Evolutionary conservation across 768 basidiomycete species (phyloP).

Genomic region (Tylopilus sp.): DNA sequence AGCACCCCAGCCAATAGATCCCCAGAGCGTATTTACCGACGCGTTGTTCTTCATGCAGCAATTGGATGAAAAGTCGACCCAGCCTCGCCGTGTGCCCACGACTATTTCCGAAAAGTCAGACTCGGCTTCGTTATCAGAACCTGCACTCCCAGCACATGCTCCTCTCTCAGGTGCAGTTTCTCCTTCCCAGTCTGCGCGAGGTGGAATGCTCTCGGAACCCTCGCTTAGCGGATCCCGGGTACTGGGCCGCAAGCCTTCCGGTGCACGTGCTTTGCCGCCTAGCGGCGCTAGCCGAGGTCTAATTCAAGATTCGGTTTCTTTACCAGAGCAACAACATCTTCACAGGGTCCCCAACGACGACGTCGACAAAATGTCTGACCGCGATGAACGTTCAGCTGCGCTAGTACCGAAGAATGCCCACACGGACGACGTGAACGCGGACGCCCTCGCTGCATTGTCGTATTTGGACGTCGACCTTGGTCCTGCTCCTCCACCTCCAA

Average conservation of each 20-base stretch:
- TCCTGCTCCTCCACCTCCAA: constrained; percentile 17
- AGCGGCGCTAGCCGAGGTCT: constrained; percentile 34
- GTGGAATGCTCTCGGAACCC: constrained; percentile 29
- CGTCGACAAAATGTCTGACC: constrained; percentile 34
- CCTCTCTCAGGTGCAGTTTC: constrained; percentile 24
- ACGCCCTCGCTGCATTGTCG: constrained; percentile 75
- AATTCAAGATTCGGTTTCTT: constrained; percentile 38
- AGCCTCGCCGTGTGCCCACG: constrained; percentile 40
- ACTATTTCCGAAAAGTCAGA: constrained; percentile 45
- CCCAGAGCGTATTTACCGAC: constrained; percentile 47
- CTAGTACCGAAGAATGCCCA: constrained; percentile 17
- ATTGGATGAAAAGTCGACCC: constrained; percentile 34
- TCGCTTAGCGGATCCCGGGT: constrained; percentile 37
- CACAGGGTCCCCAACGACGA: constrained; percentile 27
- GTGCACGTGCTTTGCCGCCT: constrained; percentile 66
- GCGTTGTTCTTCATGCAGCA: constrained; percentile 71
- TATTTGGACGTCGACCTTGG: constrained; percentile 54
- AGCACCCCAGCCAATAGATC: constrained; percentile 13
- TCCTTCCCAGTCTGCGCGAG: constrained; percentile 18
- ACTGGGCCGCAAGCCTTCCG: constrained; percentile 70
- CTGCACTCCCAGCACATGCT: constrained; percentile 15
- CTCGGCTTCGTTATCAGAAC: constrained; percentile 29
- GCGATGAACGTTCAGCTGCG: constrained; percentile 4
- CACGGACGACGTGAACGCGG: constrained; percentile 52
- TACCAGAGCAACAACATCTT: constrained; percentile 32